A percentile compares a stretch with the other conserved stretches of the same genome.
Conservation (phyloP, 2,329 filamentous ascomycete genomes). For the Ceratocystis huliohia region DNA sequence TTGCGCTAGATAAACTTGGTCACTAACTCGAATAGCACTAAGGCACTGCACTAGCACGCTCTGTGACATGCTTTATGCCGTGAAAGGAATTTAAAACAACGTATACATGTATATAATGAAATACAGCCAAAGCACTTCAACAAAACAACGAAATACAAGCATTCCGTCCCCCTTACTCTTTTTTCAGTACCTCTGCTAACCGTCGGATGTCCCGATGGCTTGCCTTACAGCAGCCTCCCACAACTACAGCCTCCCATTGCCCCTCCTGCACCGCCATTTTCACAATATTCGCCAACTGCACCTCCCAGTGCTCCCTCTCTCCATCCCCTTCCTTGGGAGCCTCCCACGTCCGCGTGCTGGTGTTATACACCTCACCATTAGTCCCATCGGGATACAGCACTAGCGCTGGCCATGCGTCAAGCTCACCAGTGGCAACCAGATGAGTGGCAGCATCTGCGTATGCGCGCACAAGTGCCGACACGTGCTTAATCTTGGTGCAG, state of each 20-base stretch:
- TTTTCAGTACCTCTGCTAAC: not conserved
- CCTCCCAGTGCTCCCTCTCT: constrained; percentile 33
- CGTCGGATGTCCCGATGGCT: constrained; percentile 28
- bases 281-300: constrained; percentile 33
- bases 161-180: not conserved
- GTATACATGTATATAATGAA: too few species aligned
- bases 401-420: constrained; percentile 37
- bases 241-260: constrained; percentile 36
- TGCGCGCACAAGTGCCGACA: constrained; percentile 41
- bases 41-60: too few species aligned
- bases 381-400: constrained; percentile 59
- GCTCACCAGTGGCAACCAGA: constrained; percentile 29
- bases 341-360: constrained; percentile 48
- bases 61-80: too few species aligned
- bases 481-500: constrained; percentile 53
- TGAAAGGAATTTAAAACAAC: too few species aligned
- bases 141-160: too few species aligned
- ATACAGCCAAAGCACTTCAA: too few species aligned
- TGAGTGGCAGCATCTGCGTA: constrained; percentile 39
- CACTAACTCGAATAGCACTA: too few species aligned
- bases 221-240: constrained; percentile 43
- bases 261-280: constrained; percentile 28
- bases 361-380: constrained; percentile 55
- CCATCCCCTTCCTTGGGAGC: constrained; percentile 17
- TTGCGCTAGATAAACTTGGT: too few species aligned